These are phyloP conservation scores for Botryotinia calthae DNA, from an alignment of 2,329 filamentous ascomycete species.

Conservation along the genomic window DNA sequence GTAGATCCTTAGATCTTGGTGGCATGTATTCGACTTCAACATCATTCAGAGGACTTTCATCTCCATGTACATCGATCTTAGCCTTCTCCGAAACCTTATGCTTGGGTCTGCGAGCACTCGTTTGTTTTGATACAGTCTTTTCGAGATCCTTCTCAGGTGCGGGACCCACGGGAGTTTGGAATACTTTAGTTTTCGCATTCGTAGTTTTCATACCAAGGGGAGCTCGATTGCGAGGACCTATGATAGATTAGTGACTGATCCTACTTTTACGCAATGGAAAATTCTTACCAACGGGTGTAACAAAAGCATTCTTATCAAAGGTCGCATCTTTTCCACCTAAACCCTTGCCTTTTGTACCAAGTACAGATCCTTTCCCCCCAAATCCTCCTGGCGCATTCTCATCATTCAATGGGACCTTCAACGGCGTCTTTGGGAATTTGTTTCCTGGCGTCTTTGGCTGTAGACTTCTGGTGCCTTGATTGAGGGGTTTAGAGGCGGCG, in stretches of 20 bases:
- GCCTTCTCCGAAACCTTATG: slow-evolving; percentile 51
- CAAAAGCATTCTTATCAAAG: slow-evolving; percentile 60
- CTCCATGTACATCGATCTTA: slow-evolving; percentile 62
- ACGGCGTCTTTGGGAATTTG: slow-evolving; percentile 77
- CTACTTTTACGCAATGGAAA: slow-evolving; percentile 40
- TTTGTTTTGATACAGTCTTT: slow-evolving; percentile 56
- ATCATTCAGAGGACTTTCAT: slow-evolving; percentile 52
- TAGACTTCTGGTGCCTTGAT: slow-evolving; percentile 60
- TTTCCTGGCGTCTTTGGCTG: slow-evolving; percentile 76
- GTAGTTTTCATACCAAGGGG: slow-evolving; percentile 93
- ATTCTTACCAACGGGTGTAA: slow-evolving; percentile 72
- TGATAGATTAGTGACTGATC: background rate
- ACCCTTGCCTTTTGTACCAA: slow-evolving; percentile 47
- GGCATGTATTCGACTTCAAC: slow-evolving; percentile 85
- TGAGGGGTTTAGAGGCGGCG: slow-evolving; percentile 68
- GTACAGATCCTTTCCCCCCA: slow-evolving; percentile 54
- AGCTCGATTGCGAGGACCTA: slow-evolving; percentile 62
- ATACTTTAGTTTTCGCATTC: slow-evolving; percentile 76
- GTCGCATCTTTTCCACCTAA: slow-evolving; percentile 51
- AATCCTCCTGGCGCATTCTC: slow-evolving; percentile 69
- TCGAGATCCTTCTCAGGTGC: slow-evolving; percentile 57
- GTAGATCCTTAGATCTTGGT: slow-evolving; percentile 63
- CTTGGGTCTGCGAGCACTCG: slow-evolving; percentile 57
- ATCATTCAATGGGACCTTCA: slow-evolving; percentile 74
- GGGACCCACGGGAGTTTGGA: slow-evolving; percentile 65